Conservation (phyloP, 441 rosid species). For the Pelargonium citronellum region DNA sequence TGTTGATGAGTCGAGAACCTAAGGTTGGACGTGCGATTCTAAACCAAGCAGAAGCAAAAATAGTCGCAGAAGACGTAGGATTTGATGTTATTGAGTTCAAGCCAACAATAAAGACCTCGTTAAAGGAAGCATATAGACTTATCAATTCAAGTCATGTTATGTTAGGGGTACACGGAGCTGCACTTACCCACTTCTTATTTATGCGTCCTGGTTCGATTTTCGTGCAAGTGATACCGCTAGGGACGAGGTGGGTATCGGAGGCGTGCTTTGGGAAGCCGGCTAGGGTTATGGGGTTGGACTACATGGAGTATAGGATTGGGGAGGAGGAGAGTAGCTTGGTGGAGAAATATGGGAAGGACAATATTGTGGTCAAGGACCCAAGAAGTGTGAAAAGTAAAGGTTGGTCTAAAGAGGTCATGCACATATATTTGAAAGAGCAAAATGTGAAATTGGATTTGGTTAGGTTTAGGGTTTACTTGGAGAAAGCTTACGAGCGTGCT, state of each 20-base stretch:
- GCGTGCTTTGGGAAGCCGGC: constrained; percentile 22
- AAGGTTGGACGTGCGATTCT: constrained; percentile 12
- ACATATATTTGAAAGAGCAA: constrained; percentile 25
- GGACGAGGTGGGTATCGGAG: constrained; percentile 19
- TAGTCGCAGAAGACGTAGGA: constrained; percentile 9
- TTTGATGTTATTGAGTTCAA: constrained; percentile 27
- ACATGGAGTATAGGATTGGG: constrained; percentile 25
- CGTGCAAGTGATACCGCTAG: constrained; percentile 29
- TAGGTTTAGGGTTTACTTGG: constrained; percentile 16
- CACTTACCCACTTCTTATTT: constrained; percentile 24
- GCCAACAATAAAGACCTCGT: constrained; percentile 12
- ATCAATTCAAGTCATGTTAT: constrained; percentile 29
- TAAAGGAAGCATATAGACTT: constrained; percentile 16
- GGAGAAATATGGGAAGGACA: constrained; percentile 17
- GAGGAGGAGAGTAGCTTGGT: constrained; percentile 28
- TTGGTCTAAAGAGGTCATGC: constrained; percentile 18
- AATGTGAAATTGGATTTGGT: constrained; percentile 25
- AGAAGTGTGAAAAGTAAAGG: neutral
- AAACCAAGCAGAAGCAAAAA: constrained; percentile 16
- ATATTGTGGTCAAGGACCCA: constrained; percentile 22
- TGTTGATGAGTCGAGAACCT: constrained; percentile 3
- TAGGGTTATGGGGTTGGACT: constrained; percentile 22
- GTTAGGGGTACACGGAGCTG: constrained; percentile 35
- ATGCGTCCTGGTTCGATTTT: constrained; percentile 24
- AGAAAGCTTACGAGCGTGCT: constrained; percentile 19